Evolutionary conservation across 2,329 filamentous ascomycete genomes (phyloP).

Genomic region (Epichloe scottii): DNA sequence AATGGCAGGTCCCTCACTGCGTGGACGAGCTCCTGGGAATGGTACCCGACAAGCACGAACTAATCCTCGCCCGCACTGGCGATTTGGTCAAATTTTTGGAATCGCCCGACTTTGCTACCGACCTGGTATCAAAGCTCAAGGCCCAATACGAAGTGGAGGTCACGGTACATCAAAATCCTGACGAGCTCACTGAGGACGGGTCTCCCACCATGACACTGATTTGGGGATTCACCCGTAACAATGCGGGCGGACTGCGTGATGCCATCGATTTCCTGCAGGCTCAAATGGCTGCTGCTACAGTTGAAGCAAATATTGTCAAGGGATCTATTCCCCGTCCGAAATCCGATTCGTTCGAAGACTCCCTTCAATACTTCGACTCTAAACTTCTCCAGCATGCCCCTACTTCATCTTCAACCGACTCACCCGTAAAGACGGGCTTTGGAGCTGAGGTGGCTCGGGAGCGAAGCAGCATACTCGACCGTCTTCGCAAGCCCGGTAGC

Average conservation of each 20-base stretch:
- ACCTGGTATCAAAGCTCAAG: conserved; percentile 74
- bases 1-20: conserved; percentile 95
- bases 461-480: conserved; percentile 75
- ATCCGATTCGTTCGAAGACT: conserved; percentile 97
- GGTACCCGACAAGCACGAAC: conserved; percentile 92
- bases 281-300: conserved; percentile 72
- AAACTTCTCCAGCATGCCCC: conserved; percentile 92
- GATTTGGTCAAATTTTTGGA: conserved; percentile 72
- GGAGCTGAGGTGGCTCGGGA: conserved; percentile 69
- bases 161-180: conserved; percentile 53
- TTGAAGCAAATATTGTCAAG: conserved; percentile 79
- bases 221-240: conserved; percentile 89
- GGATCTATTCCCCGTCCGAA: conserved; percentile 96
- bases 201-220: conserved; percentile 49
- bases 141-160: conserved; percentile 86
- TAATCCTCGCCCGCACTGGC: conserved; percentile 65
- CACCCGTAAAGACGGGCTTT: conserved; percentile 76
- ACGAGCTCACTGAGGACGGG: conserved; percentile 45
- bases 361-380: conserved; percentile 90
- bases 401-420: conserved; percentile 67
- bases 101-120: conserved; percentile 67
- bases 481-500: conserved; percentile 86
- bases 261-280: conserved; percentile 90
- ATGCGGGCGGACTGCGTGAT: conserved; percentile 87
- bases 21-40: conserved; percentile 95